Evolutionary conservation across 495 filamentous ascomycete species (phyloP), one percentile per base, ranked within the genome.

Genomic region (Hapsidospora chrysogenum): DNA sequence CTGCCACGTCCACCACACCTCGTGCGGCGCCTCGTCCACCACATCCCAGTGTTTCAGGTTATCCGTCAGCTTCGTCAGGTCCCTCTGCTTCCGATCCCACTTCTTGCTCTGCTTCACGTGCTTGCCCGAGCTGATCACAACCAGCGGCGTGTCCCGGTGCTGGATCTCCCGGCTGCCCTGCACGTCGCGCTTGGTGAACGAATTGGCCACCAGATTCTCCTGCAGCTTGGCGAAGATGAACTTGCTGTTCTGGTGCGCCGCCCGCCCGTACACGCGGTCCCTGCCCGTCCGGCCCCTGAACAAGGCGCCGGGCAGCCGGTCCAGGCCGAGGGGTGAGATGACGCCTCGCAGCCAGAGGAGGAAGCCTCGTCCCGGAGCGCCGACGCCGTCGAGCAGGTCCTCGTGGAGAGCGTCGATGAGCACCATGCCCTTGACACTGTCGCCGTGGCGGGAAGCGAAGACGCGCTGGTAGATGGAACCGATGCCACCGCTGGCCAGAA

Each of bases 371-470:
- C 65, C 51, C 3, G 89, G 65, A 8, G 60, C 59, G 1, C 67
- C 82, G 8, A 92, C 54, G 2, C 66, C 56, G 31, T 63, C 49
- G 4, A 97, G 69, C 2, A 87, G 68, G 37, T 86, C 80, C 43
- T 95, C 89, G 45, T 93, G 89, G 6, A 89, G 51, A 2, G 78
- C 68, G 44, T 97, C 86, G 41, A 97, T 78, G 38, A 95, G 62
- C 42, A 97, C 70, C 13, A 95, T 62, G 10, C 85, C 85, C 3
- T 61, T 60, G 3, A 93, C 64, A 33, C 86, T 68, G 22, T 63
- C 51, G 19, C 74, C 61, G 44, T 94, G 79, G 4, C 84, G 72
- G 30, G 78, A 76, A 36, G 81, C 76, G 57, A 95, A 94, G 40
- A 97, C 80, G 4, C 89, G 81, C 35, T 72, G 79, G 50, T 93